Percentiles rank a stretch among this genome's conserved stretches.
These are phyloP conservation scores for Camillea tinctor DNA, from an alignment of 2,329 filamentous ascomycete species.

Conservation along the genomic window DNA sequence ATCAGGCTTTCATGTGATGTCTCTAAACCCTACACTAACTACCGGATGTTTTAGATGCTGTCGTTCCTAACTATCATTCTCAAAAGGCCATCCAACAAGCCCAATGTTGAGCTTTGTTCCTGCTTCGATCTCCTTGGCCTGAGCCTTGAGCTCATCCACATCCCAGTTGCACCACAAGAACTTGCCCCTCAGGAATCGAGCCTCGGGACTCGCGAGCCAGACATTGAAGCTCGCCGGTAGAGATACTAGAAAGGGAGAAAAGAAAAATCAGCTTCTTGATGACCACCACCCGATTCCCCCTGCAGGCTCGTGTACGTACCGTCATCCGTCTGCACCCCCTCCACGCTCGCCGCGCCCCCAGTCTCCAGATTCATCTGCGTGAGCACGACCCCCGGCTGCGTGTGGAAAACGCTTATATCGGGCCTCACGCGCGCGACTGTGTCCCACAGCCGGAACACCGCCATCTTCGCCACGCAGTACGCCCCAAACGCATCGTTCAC, in stretches of 20 bases:
- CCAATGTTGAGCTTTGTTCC: slow-evolving; percentile 15
- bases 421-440: slow-evolving; percentile 41
- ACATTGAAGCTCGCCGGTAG: slow-evolving; percentile 43
- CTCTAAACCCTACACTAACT: too few relatives aligned
- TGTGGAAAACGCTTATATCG: slow-evolving; percentile 36
- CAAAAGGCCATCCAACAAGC: slow-evolving; percentile 19
- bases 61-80: background rate
- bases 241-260: slow-evolving; percentile 19
- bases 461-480: slow-evolving; percentile 44
- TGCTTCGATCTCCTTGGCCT: slow-evolving; percentile 33
- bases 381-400: slow-evolving; percentile 41
- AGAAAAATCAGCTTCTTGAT: slow-evolving; percentile 8
- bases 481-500: slow-evolving; percentile 26
- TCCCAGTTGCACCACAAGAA: slow-evolving; percentile 52
- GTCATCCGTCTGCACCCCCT: slow-evolving; percentile 31
- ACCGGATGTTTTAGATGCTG: too few relatives aligned
- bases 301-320: too few relatives aligned
- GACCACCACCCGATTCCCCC: background rate
- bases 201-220: slow-evolving; percentile 45
- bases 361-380: slow-evolving; percentile 26
- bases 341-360: slow-evolving; percentile 16
- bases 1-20: too few relatives aligned
- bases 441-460: slow-evolving; percentile 41
- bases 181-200: slow-evolving; percentile 44
- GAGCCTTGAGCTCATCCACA: slow-evolving; percentile 45